Base-by-base conservation (phyloP, 352 stramenopile species). In the Blastocystis sp. region DNA sequence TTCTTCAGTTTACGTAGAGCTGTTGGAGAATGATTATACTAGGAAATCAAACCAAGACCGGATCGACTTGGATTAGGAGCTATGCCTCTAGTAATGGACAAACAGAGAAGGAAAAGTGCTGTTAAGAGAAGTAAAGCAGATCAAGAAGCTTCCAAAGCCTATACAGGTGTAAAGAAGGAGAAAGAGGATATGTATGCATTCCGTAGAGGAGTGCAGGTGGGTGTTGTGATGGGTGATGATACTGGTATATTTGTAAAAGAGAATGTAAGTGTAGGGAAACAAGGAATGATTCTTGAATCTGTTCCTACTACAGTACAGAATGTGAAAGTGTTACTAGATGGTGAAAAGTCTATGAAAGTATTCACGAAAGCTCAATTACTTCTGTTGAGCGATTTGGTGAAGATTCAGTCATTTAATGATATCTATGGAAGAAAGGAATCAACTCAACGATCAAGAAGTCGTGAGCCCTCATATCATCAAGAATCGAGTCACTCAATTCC, bases 41-140 rank as follows among this genome's bases (percentile, higher is more conserved):
- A 59, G 75, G 90, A 86, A 67, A 87, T 91, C 24, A 89, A 96
- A 89, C 92, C 93, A 0, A 90, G 95, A 43, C 93, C 96, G 14
- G 93, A 95, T 88, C 85, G 96, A 54, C 91, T 98, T 14, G 95
- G 95, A 27, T 89, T 98, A 21, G 94, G 95, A 11, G 95, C 95
- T 0, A 96, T 92, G 14, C 93, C 94, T 29, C 21, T 83, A 2
- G 71, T 83, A 29, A 88, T 91, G 37, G 43, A 78, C 39, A 57
- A 78, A n/a, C 37, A 78, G 39, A 21, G 3, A 29, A 39, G 27
- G 16, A 83, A 83, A 11, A 66, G n/a, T 54, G 71, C 71, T 3
- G 16, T 66, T 0, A 83, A 83, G 51, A 83, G 39, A 56, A 66
- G 19, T n/a, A 29, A 35, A 35, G 42, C 51, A 35, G 51, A 83